Evolutionary conservation across 441 rosid genomes (phyloP).

Genomic region (Populus hybrid): DNA sequence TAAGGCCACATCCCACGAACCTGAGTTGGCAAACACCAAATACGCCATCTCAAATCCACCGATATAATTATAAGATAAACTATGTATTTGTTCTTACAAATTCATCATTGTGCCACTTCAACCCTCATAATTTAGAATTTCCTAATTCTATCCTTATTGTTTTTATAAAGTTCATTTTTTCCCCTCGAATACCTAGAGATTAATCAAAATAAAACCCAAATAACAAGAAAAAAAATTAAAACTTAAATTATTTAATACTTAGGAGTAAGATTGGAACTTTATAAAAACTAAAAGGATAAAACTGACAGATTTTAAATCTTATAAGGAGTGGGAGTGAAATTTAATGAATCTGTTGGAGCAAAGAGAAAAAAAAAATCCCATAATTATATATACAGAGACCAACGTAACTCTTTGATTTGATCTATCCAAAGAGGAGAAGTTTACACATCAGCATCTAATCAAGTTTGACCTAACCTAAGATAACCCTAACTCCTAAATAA

Average conservation of each 20-base stretch:
- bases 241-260: too few relatives aligned
- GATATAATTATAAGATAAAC: neutral
- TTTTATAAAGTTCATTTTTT: too few relatives aligned
- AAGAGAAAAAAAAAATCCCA: too few relatives aligned
- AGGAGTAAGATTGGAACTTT: neutral
- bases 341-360: too few relatives aligned
- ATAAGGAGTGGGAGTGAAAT: too few relatives aligned
- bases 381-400: too few relatives aligned
- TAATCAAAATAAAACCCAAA: neutral
- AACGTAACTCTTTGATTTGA: neutral
- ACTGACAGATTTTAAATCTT: too few relatives aligned
- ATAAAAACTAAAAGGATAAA: too few relatives aligned
- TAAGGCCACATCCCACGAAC: neutral
- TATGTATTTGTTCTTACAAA: neutral
- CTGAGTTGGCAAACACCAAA: neutral
- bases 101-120: neutral
- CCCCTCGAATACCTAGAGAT: too few relatives aligned
- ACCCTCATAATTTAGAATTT: neutral
- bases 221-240: too few relatives aligned
- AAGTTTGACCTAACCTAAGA: conserved; percentile 15
- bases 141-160: neutral
- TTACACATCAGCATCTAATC: conserved; percentile 17
- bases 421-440: neutral
- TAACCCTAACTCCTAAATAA: neutral
- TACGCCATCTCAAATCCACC: neutral